phyloP scores from a whole-genome alignment of 179 eudicot species.

The Monotropa hypopitys region DNA sequence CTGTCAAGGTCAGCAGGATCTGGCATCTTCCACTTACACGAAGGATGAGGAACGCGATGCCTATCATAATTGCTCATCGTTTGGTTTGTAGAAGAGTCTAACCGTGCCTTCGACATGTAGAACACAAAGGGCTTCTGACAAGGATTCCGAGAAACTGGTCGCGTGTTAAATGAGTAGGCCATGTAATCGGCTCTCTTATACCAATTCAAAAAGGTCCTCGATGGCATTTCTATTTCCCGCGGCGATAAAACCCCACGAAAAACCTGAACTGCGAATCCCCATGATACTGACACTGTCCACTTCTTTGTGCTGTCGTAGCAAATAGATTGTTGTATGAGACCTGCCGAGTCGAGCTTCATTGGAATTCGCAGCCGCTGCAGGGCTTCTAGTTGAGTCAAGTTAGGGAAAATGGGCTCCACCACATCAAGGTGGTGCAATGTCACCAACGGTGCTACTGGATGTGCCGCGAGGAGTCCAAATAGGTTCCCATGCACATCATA shows the following conservation, averaged over 20 bases:
- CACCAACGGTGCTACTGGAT: slow-evolving; percentile 76
- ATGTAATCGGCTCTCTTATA: slow-evolving; percentile 69
- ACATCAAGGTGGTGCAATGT: slow-evolving; percentile 81
- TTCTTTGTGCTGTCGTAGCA: slow-evolving; percentile 50
- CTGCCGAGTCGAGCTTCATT: slow-evolving; percentile 71
- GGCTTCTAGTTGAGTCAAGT: slow-evolving; percentile 51
- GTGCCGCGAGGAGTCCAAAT: slow-evolving; percentile 76
- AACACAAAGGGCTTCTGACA: slow-evolving; percentile 86
- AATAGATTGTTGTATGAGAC: slow-evolving; percentile 75
- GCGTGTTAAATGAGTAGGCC: slow-evolving; percentile 80
- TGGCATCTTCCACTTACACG: slow-evolving; percentile 57
- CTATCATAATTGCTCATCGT: slow-evolving; percentile 44
- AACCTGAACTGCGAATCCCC: slow-evolving; percentile 86
- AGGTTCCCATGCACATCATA: slow-evolving; percentile 81
- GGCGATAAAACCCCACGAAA: slow-evolving; percentile 69
- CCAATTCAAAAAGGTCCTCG: slow-evolving; percentile 90
- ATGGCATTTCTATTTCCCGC: slow-evolving; percentile 84
- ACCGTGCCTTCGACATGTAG: slow-evolving; percentile 39
- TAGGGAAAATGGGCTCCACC: slow-evolving; percentile 83
- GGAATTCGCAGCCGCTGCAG: slow-evolving; percentile 41
- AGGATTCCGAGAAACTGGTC: slow-evolving; percentile 65
- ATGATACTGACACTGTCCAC: slow-evolving; percentile 77
- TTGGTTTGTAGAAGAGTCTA: slow-evolving; percentile 23
- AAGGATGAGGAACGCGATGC: slow-evolving; percentile 47
- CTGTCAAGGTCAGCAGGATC: slow-evolving; percentile 43